Base-by-base conservation (phyloP, 1,284 basidiomycete genomes). In the Amylostereum chailletii region DNA sequence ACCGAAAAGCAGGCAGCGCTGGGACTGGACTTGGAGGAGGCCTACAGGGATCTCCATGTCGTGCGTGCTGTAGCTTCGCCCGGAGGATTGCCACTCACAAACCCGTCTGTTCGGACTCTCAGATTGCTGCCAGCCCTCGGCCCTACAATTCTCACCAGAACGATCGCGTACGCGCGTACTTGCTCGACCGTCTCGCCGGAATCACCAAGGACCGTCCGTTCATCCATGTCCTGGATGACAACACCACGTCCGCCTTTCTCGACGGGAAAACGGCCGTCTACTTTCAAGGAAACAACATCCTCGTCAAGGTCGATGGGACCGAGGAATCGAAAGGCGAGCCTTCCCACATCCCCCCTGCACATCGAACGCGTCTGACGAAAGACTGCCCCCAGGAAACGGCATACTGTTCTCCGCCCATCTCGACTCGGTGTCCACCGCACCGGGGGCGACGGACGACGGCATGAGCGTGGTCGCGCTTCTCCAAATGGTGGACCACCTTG, bases 401-500 rank as follows among this genome's bases (percentile, higher is more conserved):
- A 79, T 86, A 2, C 63, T 90, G n/a, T 81, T 90, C 52, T 88
- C 85, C 0, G 85, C 86, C 2, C 88, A 90, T 58, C 87, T 79
- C 60, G 86, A 90, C 64, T 87, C 85, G 0, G 86, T 89, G 1
- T 84, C 86, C 0, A 86, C 84, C 2, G 80, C 82, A 1, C 73
- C 78, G 0, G 88, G 88, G 3, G 82, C 81, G 2, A 86, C 83
- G 2, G 88, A 90, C 55, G 78, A 88, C 56, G 84, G 84, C 7
- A 88, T 89, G 75, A 83, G 79, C 4, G 71, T 86, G 6, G 79
- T 70, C 5, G 83, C 83, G 0, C 63, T 87, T 3, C 60, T 90
- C 10, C 80, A 86, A 52, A 71, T 90, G 54, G 68, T 85, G 29
- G 66, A 78, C 36, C 78, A 81, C 56, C 73, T 86, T 49, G 70